phyloP scores from a whole-genome alignment of 768 basidiomycete genomes.

The Kwoniella heveanensis region DNA sequence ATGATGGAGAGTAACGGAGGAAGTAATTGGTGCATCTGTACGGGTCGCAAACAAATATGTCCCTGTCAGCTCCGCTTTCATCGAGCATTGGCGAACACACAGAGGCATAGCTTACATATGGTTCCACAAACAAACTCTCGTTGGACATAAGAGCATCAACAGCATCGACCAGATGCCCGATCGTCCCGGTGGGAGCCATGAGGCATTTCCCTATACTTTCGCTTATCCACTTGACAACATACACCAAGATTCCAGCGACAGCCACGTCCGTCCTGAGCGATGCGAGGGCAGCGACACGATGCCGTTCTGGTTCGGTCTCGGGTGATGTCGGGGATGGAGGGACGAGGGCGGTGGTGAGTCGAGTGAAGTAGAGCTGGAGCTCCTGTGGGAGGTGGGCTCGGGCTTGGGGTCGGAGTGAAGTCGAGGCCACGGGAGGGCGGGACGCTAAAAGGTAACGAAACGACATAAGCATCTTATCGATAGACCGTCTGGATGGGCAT shows the following conservation, averaged over 20 bases:
- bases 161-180: slow-evolving; percentile 82
- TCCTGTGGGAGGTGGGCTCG: slow-evolving; percentile 92
- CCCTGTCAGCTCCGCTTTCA: slow-evolving; percentile 9
- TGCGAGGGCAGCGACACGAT: slow-evolving; percentile 84
- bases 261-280: slow-evolving; percentile 88
- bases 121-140: slow-evolving; percentile 86
- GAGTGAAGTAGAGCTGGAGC: slow-evolving; percentile 89
- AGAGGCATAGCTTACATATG: slow-evolving; percentile 68
- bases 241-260: slow-evolving; percentile 84
- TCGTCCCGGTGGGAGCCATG: slow-evolving; percentile 64
- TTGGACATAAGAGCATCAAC: slow-evolving; percentile 84
- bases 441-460: slow-evolving; percentile 17
- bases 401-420: slow-evolving; percentile 67
- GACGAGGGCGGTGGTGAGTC: slow-evolving; percentile 80
- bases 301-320: slow-evolving; percentile 63
- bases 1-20: slow-evolving; percentile 89
- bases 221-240: slow-evolving; percentile 91
- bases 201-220: slow-evolving; percentile 70
- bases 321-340: slow-evolving; percentile 57
- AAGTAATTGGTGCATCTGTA: slow-evolving; percentile 89
- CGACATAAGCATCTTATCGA: no score
- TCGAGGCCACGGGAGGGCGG: slow-evolving; percentile 28
- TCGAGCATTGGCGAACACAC: neutral
- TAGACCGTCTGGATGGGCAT: neutral
- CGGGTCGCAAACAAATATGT: neutral